Evolutionary conservation across 768 basidiomycete genomes (phyloP).

Genomic region (Trametes punicea): DNA sequence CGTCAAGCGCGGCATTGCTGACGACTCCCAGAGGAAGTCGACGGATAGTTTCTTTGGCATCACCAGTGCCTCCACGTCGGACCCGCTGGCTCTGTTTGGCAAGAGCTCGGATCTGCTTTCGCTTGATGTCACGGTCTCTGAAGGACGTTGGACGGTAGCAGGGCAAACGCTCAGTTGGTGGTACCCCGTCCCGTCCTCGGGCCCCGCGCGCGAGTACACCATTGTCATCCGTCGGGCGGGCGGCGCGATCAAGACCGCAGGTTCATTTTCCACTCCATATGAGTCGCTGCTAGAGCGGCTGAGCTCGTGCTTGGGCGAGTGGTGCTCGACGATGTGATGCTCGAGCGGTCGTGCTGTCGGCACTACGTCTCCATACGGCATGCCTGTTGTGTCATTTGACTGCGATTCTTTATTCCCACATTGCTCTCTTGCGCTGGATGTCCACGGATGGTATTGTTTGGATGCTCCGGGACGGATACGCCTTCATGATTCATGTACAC

Average conservation of each 20-base stretch:
- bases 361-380: neutral
- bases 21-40: conserved; percentile 9
- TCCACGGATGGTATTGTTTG: neutral
- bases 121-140: conserved; percentile 42
- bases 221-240: conserved; percentile 30
- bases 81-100: conserved; percentile 9
- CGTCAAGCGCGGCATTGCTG: conserved; percentile 6
- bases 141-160: conserved; percentile 44
- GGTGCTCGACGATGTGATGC: conserved; percentile 21
- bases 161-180: conserved; percentile 49
- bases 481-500: neutral
- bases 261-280: neutral
- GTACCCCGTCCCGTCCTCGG: conserved; percentile 31
- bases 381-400: neutral
- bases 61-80: neutral
- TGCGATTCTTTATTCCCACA: neutral
- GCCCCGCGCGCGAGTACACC: conserved; percentile 30
- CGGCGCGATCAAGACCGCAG: conserved; percentile 30
- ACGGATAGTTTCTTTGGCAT: neutral
- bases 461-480: too few relatives aligned
- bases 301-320: conserved; percentile 5
- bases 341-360: neutral
- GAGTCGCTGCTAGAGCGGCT: neutral
- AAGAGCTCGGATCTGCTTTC: conserved; percentile 30
- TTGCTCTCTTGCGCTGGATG: neutral